phyloP scores from a whole-genome alignment of 208 protist genomes.

The Trypanosoma theileri region DNA sequence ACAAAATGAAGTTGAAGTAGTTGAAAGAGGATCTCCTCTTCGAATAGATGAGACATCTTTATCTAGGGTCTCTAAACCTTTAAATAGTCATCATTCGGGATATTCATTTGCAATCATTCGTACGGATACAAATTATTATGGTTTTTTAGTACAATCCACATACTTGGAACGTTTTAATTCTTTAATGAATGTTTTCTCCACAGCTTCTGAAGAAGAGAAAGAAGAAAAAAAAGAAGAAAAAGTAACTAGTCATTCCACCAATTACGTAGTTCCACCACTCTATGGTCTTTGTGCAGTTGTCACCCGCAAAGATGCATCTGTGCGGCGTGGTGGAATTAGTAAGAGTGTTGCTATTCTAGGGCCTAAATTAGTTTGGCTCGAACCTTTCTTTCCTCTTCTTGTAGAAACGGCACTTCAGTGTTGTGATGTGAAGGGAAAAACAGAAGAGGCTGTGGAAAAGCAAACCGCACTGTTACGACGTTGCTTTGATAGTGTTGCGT shows the following conservation, averaged over 20 bases:
- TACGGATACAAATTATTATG: slow-evolving; percentile 1
- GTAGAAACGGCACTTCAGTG: slow-evolving; percentile 68
- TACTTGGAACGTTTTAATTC: neutral
- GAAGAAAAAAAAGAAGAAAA: neutral
- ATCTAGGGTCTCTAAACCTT: neutral
- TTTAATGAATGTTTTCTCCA: neutral
- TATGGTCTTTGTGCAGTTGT: slow-evolving; percentile 77
- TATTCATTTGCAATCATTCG: slow-evolving; percentile 15
- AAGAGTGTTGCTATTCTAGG: slow-evolving; percentile 77
- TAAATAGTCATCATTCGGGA: neutral
- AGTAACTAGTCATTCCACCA: neutral
- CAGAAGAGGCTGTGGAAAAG: slow-evolving; percentile 45
- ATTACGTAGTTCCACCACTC: slow-evolving; percentile 23
- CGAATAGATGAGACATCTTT: neutral
- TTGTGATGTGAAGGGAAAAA: slow-evolving; percentile 60
- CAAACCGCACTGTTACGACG: slow-evolving; percentile 53
- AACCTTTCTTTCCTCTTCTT: slow-evolving; percentile 70
- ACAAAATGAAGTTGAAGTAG: neutral
- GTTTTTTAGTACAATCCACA: slow-evolving; percentile 8
- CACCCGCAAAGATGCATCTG: slow-evolving; percentile 57
- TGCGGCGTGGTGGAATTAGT: slow-evolving; percentile 71
- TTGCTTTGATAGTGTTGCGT: slow-evolving; percentile 58
- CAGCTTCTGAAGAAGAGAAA: neutral
- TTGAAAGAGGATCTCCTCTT: neutral
- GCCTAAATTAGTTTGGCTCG: slow-evolving; percentile 62